phyloP scores from a whole-genome alignment of 306 rosid genomes.

The Acmispon strigosus region DNA sequence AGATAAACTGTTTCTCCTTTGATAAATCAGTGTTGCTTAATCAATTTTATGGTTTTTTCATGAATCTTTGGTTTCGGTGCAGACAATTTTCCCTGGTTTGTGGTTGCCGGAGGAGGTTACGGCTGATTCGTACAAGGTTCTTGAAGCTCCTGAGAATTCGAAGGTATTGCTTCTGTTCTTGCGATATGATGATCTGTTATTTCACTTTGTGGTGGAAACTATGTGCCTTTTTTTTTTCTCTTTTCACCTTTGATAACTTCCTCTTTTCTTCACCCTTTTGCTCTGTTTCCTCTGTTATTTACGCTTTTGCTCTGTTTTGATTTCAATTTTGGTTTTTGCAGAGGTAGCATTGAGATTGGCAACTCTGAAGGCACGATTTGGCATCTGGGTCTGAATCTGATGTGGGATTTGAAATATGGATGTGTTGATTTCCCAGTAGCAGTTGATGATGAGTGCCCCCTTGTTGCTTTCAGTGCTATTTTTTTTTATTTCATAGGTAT shows the following conservation, averaged over 20 bases:
- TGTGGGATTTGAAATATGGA: too few relatives aligned
- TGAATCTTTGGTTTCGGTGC: neutral
- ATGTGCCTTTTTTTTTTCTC: neutral
- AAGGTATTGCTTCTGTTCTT: slow-evolving; percentile 37
- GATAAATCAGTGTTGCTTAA: neutral
- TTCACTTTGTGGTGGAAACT: neutral
- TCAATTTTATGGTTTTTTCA: neutral
- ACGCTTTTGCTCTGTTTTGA: neutral
- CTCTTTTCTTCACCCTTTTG: too few relatives aligned
- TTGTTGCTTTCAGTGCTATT: slow-evolving; percentile 33
- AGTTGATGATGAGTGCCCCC: slow-evolving; percentile 17
- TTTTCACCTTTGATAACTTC: neutral
- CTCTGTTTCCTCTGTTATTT: too few relatives aligned
- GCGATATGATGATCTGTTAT: too few relatives aligned
- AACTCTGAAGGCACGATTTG: slow-evolving; percentile 3
- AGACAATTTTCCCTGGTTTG: slow-evolving; percentile 67
- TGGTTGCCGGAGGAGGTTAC: slow-evolving; percentile 72
- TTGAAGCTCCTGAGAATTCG: slow-evolving; percentile 44
- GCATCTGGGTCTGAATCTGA: neutral
- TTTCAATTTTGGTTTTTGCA: slow-evolving; percentile 23
- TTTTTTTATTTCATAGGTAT: slow-evolving; percentile 37
- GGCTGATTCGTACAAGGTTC: slow-evolving; percentile 55
- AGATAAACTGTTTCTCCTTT: neutral
- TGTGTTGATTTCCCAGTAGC: too few relatives aligned
- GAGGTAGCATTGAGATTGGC: slow-evolving; percentile 40